A percentile compares a stretch with the other conserved stretches of the same genome.
phyloP scores from a whole-genome alignment of 1,284 basidiomycete genomes.

The Ustilago crameri region DNA sequence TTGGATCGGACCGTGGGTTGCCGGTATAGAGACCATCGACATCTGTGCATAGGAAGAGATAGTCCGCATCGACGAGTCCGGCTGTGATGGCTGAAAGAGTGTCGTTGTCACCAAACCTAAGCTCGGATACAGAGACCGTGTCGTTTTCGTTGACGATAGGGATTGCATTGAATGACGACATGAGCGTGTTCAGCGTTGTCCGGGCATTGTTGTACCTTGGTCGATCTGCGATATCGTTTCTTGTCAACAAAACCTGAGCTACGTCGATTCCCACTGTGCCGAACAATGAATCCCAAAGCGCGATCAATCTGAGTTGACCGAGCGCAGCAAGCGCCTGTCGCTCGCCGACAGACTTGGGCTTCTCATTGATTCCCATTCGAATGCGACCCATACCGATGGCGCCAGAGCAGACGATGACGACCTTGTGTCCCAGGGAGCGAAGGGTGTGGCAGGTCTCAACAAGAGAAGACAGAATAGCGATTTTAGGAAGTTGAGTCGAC shows the following conservation, averaged over 20 bases:
- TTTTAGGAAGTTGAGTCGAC: constrained; percentile 73
- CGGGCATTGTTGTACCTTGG: constrained; percentile 63
- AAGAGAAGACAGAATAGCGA: constrained; percentile 88
- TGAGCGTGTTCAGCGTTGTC: constrained; percentile 62
- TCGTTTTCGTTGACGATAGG: constrained; percentile 68
- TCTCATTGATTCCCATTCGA: constrained; percentile 84
- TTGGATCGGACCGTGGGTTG: constrained; percentile 89
- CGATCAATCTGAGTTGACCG: constrained; percentile 93
- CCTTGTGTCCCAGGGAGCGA: constrained; percentile 84
- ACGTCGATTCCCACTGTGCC: constrained; percentile 91
- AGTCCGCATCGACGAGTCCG: constrained; percentile 96
- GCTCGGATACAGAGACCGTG: constrained; percentile 74
- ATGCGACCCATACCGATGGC: constrained; percentile 94
- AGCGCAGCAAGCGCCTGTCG: constrained; percentile 97
- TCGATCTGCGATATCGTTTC: constrained; percentile 91
- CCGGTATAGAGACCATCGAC: constrained; percentile 96
- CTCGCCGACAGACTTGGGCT: constrained; percentile 85
- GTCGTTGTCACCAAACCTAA: constrained; percentile 99
- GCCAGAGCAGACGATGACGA: constrained; percentile 93
- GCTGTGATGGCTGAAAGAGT: constrained; percentile 96
- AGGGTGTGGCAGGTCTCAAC: constrained; percentile 90
- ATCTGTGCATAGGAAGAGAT: constrained; percentile 94
- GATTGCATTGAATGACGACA: constrained; percentile 60
- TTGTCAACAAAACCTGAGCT: constrained; percentile 91
- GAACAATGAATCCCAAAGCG: constrained; percentile 96